Evolutionary conservation across 495 filamentous ascomycete species (phyloP), one percentile per base, ranked within the genome.

Genomic region (Lepraria neglecta): DNA sequence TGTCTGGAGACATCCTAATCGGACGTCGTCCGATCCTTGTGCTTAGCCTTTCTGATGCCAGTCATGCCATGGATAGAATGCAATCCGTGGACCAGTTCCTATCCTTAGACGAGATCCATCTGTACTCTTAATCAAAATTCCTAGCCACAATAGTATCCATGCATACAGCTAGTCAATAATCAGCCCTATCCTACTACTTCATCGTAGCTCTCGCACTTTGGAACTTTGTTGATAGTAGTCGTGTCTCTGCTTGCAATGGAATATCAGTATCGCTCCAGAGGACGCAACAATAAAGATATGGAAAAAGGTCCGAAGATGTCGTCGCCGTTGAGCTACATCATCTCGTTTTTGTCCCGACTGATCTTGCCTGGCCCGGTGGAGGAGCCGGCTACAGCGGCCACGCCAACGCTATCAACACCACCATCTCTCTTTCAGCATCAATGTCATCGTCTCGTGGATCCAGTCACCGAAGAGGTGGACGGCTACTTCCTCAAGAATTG

Each of bases 401-500:
- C 45, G 45, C 63, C 61, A 17, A n/a, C 64, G 2, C 15, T 54
- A 38, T 47, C 28, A 12, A 50, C 53, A 17, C 55, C 51, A 24
- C 45, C 33, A 15, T 61, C 53, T 30, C 21, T 66, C 73, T 47
- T 75, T 73, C 42, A 77, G 76, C 69, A 77, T 77, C 15, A 40
- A n/a, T 62, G 50, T 52, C 64, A 68, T 31, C 64, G 60, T 11
- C 47, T 17, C 21, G n/a, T 40, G 14, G 60, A 66, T 21, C 12
- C 61, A 15, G 61, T 70, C 14, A 47, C 58, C 14, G 35, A 42
- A 12, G 67, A 73, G 30, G 70, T 74, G 2, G 64, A 75, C 31
- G 69, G 55, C 4, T 75, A 72, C 31, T 76, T 76, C 57, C 68
- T 76, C 0, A 12, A 73, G 30, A 61, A 74, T 62, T 76, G 73